These are phyloP conservation scores for Aspergillus bertholletiae DNA, from an alignment of 495 filamentous ascomycete genomes.

Conservation along the genomic window DNA sequence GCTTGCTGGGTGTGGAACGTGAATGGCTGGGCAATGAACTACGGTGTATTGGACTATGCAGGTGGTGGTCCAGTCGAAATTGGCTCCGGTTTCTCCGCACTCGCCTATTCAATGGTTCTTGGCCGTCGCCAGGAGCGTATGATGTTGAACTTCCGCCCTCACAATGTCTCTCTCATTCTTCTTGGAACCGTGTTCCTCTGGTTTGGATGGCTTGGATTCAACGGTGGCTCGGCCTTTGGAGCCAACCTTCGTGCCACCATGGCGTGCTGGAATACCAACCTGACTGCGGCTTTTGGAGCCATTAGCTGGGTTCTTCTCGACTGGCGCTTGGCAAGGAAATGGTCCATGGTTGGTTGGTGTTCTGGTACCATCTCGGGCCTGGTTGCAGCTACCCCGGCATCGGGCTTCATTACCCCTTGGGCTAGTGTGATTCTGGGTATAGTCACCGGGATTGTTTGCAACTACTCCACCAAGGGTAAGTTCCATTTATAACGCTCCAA, in stretches of 20 bases:
- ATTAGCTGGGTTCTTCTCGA: conserved; percentile 91
- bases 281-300: conserved; percentile 84
- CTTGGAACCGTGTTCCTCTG: conserved; percentile 93
- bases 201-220: conserved; percentile 99
- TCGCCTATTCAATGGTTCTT: conserved; percentile 93
- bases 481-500: conserved; percentile 8
- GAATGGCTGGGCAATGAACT: conserved; percentile 90
- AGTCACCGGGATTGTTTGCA: conserved; percentile 80
- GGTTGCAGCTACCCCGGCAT: conserved; percentile 87
- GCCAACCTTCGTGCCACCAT: conserved; percentile 92
- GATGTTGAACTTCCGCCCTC: conserved; percentile 93
- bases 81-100: conserved; percentile 83
- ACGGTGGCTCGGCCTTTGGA: conserved; percentile 95
- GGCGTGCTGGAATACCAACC: conserved; percentile 96
- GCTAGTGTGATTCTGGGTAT: conserved; percentile 82
- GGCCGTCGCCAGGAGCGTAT: conserved; percentile 98
- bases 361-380: conserved; percentile 88
- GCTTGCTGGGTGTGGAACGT: conserved; percentile 95
- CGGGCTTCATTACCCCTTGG: conserved; percentile 87
- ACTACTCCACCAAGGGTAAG: conserved; percentile 84
- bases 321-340: conserved; percentile 92
- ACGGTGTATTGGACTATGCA: conserved; percentile 94
- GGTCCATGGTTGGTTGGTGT: conserved; percentile 99
- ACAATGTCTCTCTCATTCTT: conserved; percentile 97
- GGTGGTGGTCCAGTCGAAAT: conserved; percentile 98